A percentile compares a stretch with the other conserved stretches of the same genome.
phyloP scores from a whole-genome alignment of 345 rosid species.

The Salix exigua region DNA sequence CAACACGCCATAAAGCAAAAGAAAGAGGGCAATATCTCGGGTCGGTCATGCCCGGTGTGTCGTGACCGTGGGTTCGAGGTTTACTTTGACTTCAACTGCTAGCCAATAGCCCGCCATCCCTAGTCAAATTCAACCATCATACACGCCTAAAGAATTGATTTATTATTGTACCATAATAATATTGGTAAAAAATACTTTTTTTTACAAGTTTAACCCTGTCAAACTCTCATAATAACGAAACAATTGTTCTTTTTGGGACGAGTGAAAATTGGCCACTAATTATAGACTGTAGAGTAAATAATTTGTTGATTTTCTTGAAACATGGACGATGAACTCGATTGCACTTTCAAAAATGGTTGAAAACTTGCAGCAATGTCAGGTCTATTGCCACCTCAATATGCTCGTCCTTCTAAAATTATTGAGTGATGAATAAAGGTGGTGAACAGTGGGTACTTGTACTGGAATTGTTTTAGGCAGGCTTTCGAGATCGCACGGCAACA shows the following conservation, averaged over 20 bases:
- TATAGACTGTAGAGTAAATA: background rate
- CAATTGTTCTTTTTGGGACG: too few relatives aligned
- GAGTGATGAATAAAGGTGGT: background rate
- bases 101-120: background rate
- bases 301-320: background rate
- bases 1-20: background rate
- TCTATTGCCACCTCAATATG: too few relatives aligned
- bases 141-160: background rate
- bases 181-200: background rate
- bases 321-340: background rate
- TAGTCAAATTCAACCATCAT: constrained; percentile 15
- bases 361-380: too few relatives aligned
- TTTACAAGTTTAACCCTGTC: background rate
- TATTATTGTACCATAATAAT: background rate
- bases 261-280: too few relatives aligned
- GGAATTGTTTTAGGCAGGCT: background rate
- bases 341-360: background rate
- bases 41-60: constrained; percentile 25
- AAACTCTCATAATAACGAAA: too few relatives aligned
- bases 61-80: constrained; percentile 14
- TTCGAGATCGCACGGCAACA: too few relatives aligned
- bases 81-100: background rate
- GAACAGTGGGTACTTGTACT: background rate
- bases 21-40: background rate
- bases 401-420: too few relatives aligned